phyloP scores from a whole-genome alignment of 148 eudicot genomes.

The Persicaria maculosa region DNA sequence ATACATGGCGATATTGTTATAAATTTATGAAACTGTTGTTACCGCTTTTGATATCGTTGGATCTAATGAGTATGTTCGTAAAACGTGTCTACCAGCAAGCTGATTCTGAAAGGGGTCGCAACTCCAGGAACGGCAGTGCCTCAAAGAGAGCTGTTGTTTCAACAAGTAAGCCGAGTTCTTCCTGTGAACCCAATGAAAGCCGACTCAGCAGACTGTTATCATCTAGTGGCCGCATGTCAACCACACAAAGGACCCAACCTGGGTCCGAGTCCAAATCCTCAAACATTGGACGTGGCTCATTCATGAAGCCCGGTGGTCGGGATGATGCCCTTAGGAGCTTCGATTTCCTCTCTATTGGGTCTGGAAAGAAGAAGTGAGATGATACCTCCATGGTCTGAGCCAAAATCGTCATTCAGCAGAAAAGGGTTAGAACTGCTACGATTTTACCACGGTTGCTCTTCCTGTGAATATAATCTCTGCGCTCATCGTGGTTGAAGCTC shows the following conservation, averaged over 20 bases:
- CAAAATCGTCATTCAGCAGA: background rate
- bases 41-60: background rate
- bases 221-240: slow-evolving; percentile 54
- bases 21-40: no score
- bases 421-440: background rate
- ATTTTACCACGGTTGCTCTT: background rate
- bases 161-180: slow-evolving; percentile 80
- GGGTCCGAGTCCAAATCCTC: slow-evolving; percentile 80
- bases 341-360: slow-evolving; percentile 78
- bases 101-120: slow-evolving; percentile 66
- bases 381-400: background rate
- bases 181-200: slow-evolving; percentile 63
- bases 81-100: slow-evolving; percentile 38
- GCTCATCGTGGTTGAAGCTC: background rate
- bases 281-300: slow-evolving; percentile 55
- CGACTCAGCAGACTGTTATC: slow-evolving; percentile 54
- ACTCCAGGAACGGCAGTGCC: slow-evolving; percentile 55
- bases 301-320: slow-evolving; percentile 50
- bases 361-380: slow-evolving; percentile 62
- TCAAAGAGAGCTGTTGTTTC: slow-evolving; percentile 65
- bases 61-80: background rate
- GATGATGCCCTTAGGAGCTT: slow-evolving; percentile 86
- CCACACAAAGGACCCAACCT: slow-evolving; percentile 74
- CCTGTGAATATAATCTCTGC: slow-evolving; percentile 6
- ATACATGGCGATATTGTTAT: no score